phyloP scores from a whole-genome alignment of 2,329 filamentous ascomycete species.

The Aspergillus ibericus region DNA sequence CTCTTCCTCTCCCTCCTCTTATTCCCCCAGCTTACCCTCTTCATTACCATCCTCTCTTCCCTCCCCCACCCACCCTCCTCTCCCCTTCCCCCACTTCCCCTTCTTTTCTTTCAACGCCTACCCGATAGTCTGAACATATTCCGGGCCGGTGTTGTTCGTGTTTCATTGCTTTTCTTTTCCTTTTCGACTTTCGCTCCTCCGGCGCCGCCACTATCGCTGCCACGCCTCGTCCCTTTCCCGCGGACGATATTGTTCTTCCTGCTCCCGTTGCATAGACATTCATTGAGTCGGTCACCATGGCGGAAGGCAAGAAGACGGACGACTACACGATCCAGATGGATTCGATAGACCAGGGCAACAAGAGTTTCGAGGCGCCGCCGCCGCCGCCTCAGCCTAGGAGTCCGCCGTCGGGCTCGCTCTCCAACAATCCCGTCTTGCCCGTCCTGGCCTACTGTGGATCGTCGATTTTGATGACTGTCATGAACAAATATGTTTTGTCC shows the following conservation, averaged over 20 bases:
- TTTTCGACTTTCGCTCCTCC: neutral
- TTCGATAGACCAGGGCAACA: conserved; percentile 55
- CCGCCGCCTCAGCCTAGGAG: conserved; percentile 39
- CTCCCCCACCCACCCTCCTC: too few relatives aligned
- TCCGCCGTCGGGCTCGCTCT: conserved; percentile 49
- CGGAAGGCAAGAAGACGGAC: conserved; percentile 83
- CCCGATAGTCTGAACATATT: neutral
- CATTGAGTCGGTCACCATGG: conserved; percentile 56
- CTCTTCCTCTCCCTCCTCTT: conserved; percentile 4
- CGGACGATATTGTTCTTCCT: conserved; percentile 3
- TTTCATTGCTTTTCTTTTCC: neutral
- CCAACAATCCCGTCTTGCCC: conserved; percentile 76
- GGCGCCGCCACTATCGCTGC: neutral
- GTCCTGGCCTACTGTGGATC: conserved; percentile 89
- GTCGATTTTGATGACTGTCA: conserved; percentile 99
- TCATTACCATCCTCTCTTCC: too few relatives aligned
- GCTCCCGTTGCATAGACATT: conserved; percentile 5
- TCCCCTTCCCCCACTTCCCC: conserved; percentile 3
- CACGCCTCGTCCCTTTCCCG: neutral
- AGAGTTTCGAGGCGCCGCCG: conserved; percentile 46
- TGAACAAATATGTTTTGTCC: conserved; percentile 97
- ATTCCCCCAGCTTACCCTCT: neutral
- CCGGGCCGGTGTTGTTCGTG: neutral
- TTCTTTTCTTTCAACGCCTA: conserved; percentile 1
- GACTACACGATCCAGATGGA: conserved; percentile 73